A percentile compares a stretch with the other conserved stretches of the same genome.
Evolutionary conservation across 2,329 filamentous ascomycete species (phyloP).

Genomic region (Colletotrichum magnum): DNA sequence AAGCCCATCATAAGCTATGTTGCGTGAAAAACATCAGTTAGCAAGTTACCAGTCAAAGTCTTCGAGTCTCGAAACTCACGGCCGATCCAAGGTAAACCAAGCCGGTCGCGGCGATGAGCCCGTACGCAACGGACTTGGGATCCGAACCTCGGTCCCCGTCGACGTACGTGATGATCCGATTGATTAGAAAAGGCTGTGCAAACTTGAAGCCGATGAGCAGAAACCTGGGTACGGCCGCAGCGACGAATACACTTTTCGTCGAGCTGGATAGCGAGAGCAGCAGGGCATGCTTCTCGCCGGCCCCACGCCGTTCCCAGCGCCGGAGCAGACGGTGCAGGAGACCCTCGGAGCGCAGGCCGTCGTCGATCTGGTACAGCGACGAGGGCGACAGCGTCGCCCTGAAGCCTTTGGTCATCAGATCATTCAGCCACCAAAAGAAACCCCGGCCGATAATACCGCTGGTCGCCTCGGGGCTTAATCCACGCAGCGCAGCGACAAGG

Average conservation of each 20-base stretch:
- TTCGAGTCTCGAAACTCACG: slow-evolving; percentile 35
- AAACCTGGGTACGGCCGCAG: slow-evolving; percentile 47
- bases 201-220: slow-evolving; percentile 48
- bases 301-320: slow-evolving; percentile 44
- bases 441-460: slow-evolving; percentile 48
- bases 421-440: slow-evolving; percentile 52
- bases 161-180: slow-evolving; percentile 40
- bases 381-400: slow-evolving; percentile 17
- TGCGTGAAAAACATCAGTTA: background rate
- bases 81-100: slow-evolving; percentile 50
- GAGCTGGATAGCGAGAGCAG: slow-evolving; percentile 45
- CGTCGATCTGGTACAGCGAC: slow-evolving; percentile 43
- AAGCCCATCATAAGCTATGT: slow-evolving; percentile 45
- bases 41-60: background rate
- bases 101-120: slow-evolving; percentile 50
- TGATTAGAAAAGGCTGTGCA: slow-evolving; percentile 47
- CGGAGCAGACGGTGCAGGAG: slow-evolving; percentile 43
- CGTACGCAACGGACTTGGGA: slow-evolving; percentile 47
- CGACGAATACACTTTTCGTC: slow-evolving; percentile 49
- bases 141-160: slow-evolving; percentile 39
- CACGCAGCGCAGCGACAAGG: background rate
- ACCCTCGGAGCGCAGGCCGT: slow-evolving; percentile 48
- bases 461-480: slow-evolving; percentile 21
- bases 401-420: slow-evolving; percentile 45
- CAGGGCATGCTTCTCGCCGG: slow-evolving; percentile 43